Evolutionary conservation across 495 filamentous ascomycete species (phyloP).

Genomic region (Wilcoxina mikolae): DNA sequence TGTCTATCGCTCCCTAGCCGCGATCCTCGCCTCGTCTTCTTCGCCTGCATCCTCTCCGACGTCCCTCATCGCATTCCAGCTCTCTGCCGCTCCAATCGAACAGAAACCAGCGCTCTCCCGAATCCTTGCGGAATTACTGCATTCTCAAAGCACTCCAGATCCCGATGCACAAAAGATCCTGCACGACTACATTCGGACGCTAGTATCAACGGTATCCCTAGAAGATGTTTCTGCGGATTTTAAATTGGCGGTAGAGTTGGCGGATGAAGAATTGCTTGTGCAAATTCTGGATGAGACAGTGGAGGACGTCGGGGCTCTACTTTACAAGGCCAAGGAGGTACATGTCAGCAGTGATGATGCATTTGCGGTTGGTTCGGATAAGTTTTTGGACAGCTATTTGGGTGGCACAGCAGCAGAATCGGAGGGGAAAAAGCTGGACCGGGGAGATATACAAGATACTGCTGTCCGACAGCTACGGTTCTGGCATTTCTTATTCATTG

Average conservation of each 20-base stretch:
- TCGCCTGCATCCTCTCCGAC: neutral
- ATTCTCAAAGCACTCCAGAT: neutral
- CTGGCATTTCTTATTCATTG: constrained; percentile 11
- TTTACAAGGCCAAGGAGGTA: constrained; percentile 4
- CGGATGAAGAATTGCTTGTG: neutral
- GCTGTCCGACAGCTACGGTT: constrained; percentile 10
- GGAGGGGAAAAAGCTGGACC: neutral
- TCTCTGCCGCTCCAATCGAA: neutral
- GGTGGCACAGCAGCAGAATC: neutral
- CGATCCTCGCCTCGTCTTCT: neutral
- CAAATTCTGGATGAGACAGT: constrained; percentile 2
- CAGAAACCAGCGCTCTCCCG: constrained; percentile 2
- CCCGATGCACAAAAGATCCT: neutral
- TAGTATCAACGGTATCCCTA: neutral
- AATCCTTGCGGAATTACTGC: constrained; percentile 2
- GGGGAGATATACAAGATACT: constrained; percentile 1
- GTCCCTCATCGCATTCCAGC: neutral
- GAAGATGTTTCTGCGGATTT: constrained; percentile 1
- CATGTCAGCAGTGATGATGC: constrained; percentile 19
- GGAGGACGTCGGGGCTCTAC: neutral
- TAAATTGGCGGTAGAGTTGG: constrained; percentile 1
- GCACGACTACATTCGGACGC: constrained; percentile 1
- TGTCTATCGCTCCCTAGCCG: neutral
- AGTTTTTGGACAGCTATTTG: constrained; percentile 11
- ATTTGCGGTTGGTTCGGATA: constrained; percentile 10